Evolutionary conservation across 257 asterid species (phyloP), one percentile per base, ranked within the genome.

Genomic region (Jacaranda copaia): DNA sequence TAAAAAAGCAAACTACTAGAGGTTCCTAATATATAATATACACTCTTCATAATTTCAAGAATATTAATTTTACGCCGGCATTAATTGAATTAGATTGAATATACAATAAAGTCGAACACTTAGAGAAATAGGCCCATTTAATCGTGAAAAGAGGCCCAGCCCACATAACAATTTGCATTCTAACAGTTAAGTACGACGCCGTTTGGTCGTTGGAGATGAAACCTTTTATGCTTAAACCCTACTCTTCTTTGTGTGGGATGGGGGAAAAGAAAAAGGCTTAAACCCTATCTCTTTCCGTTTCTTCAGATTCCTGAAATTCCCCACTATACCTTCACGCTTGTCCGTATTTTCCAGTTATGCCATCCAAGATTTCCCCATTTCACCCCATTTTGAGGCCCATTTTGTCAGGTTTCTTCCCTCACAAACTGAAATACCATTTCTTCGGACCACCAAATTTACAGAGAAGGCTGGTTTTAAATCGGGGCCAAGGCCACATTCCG

Each of bases 391-490:
- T 82, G 64, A 66, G 87, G 16, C 94, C 96, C 71, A 72, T 85
- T 83, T 74, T 91, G 36, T 80, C 90, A 9, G 88, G 90, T 43
- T 80, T 89, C 39, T 89, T 92, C 75, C 93, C 93, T 7, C 91
- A 85, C 82, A 89, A 76, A 83, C 84, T 92, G 59, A 83, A 70
- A 66, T 81, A 66, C 77, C 87, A 79, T 36, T 74, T 87, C 55
- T 42, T 83, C 15, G 82, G 78, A 58, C 74, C 82, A 40, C 88
- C 85, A n/a, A 61, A n/a, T 69, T 49, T 74, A 51, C 84, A 63
- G 71, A 80, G 70, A 12, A 58, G 85, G 66, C 51, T 79, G 77
- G 60, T 81, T 63, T 73, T 79, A 52, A 35, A 80, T 43, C 83
- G 71, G 15, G 36, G 18, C 4, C 84, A 51, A 52, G 39, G 77